Base-by-base conservation (phyloP, 2,329 filamentous ascomycete genomes). In the Tolypocladium amazonense region DNA sequence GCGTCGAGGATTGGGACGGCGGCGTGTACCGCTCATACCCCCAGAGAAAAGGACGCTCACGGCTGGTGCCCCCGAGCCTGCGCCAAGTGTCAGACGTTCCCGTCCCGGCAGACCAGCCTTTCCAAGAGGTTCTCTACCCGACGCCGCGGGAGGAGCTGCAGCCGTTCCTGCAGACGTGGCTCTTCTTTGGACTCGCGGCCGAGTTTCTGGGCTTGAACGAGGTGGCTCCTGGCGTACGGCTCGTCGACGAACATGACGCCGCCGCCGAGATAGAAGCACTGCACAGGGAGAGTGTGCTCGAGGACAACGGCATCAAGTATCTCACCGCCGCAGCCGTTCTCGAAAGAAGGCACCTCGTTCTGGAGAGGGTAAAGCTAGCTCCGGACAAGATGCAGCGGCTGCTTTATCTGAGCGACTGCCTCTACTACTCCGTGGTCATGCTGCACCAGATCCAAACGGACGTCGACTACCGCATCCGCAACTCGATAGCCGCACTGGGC, bases 151-250 rank as follows among this genome's bases (percentile, higher is more conserved):
- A 60, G 4, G 66, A 68, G 14, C 58, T 68, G 12, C 61, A 70
- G 39, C 58, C 64, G 0, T 70, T 72, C 50, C 55, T 70, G 18
- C 71, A 73, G 57, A 71, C 67, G 8, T 73, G 71, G 70, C 62
- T 74, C 9, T 72, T 66, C 56, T 71, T 73, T 60, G 71, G 72
- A 0, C 60, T 70, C 4, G 37, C 70, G 20, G 64, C 68, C 6
- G 71, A 74, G 57, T 64, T 70, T 35, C 43, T 71, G 4, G 64
- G 66, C 27, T 56, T 69, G 4, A 70, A 71, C 53, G 65, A 67
- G 56, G 57, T 62, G 1, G 53, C 55, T 3, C 57, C 62, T 6
- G 65, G 64, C n/a, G 23, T 41, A 1, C 57, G 61, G 7, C 47
- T 66, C 27, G 11, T 65, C 30, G 59, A 63, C 27, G 56, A 61